Evolutionary conservation across 2,329 filamentous ascomycete genomes (phyloP).

Genomic region (Aureobasidium sp.): DNA sequence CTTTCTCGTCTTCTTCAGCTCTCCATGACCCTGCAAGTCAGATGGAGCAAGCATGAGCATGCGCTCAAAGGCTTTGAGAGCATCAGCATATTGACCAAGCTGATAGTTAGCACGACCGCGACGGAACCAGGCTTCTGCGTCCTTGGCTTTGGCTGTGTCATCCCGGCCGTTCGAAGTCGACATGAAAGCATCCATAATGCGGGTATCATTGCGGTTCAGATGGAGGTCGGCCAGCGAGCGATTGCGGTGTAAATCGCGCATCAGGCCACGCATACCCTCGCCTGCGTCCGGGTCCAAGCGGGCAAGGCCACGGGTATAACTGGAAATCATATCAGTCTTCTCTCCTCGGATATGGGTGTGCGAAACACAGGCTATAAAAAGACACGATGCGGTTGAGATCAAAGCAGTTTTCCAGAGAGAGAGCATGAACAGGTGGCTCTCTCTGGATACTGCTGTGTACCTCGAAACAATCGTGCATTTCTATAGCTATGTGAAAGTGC

Average conservation of each 20-base stretch:
- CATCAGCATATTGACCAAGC: conserved; percentile 17
- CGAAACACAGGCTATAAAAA: neutral
- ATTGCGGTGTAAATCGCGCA: conserved; percentile 19
- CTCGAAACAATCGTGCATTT: neutral
- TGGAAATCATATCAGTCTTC: neutral
- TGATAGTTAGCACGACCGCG: conserved; percentile 21
- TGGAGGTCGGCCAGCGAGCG: conserved; percentile 17
- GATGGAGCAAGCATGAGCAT: conserved; percentile 13
- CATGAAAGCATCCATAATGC: conserved; percentile 16
- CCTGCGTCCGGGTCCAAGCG: neutral
- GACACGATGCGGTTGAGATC: neutral
- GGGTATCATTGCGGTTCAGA: conserved; percentile 17
- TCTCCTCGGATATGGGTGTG: neutral
- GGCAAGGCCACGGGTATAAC: neutral
- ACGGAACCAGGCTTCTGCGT: conserved; percentile 19
- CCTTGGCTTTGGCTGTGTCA: neutral
- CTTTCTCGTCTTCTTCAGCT: conserved; percentile 11
- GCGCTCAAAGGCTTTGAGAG: conserved; percentile 10
- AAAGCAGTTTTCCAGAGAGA: neutral
- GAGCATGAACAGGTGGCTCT: neutral
- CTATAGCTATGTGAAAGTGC: neutral
- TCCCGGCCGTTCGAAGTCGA: conserved; percentile 7
- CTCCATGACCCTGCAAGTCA: conserved; percentile 12
- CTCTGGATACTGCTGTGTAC: neutral
- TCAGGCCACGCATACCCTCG: neutral